phyloP scores from a whole-genome alignment of 2,329 filamentous ascomycete species.

The Zasmidium angulare region DNA sequence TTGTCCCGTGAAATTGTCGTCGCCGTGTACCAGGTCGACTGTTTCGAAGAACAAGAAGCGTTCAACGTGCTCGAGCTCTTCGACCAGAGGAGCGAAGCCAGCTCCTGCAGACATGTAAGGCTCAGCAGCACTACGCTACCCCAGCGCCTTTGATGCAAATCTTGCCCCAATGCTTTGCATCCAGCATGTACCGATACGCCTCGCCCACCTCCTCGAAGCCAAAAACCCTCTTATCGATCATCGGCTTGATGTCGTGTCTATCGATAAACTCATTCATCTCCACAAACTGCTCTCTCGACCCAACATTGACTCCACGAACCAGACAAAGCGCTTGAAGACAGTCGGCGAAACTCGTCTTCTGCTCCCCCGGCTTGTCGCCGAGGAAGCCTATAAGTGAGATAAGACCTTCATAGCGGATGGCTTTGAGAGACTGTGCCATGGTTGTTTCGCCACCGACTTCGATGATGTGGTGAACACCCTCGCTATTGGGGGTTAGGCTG shows the following conservation, averaged over 20 bases:
- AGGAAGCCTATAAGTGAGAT: slow-evolving; percentile 59
- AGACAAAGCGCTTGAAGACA: slow-evolving; percentile 51
- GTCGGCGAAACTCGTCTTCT: slow-evolving; percentile 53
- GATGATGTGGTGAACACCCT: slow-evolving; percentile 62
- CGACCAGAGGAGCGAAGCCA: no score
- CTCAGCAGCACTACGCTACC: slow-evolving; percentile 7
- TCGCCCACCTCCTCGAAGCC: slow-evolving; percentile 51
- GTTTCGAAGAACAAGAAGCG: no score
- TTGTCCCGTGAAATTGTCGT: no score
- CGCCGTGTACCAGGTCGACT: no score
- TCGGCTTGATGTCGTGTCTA: slow-evolving; percentile 56
- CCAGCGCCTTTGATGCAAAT: slow-evolving; percentile 30
- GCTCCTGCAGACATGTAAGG: no score
- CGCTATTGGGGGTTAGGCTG: slow-evolving; percentile 48
- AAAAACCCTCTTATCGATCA: slow-evolving; percentile 59
- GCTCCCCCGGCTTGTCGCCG: slow-evolving; percentile 45
- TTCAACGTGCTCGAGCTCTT: no score
- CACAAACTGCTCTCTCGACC: slow-evolving; percentile 54
- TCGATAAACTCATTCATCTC: slow-evolving; percentile 62
- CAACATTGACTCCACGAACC: slow-evolving; percentile 58
- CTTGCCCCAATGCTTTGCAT: slow-evolving; percentile 49
- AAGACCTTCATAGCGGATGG: slow-evolving; percentile 49
- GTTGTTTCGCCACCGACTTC: slow-evolving; percentile 45
- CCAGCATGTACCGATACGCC: slow-evolving; percentile 46
- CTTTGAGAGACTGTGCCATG: slow-evolving; percentile 50